phyloP scores from a whole-genome alignment of 257 asterid species.

The Capsicum pubescens region DNA sequence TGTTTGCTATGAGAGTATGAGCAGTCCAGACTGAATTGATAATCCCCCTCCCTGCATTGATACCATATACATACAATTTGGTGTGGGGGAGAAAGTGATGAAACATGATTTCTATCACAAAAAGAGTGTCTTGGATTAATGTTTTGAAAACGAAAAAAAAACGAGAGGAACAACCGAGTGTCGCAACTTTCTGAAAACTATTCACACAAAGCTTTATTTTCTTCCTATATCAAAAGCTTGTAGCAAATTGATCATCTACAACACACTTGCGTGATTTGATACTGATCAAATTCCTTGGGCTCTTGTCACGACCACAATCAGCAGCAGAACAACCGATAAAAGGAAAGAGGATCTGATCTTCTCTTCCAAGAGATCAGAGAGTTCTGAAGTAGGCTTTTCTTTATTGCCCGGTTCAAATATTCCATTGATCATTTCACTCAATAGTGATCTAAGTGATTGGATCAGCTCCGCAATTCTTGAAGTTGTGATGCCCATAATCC shows the following conservation, averaged over 20 bases:
- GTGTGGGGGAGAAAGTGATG: not conserved
- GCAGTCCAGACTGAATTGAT: not conserved
- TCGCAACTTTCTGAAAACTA: not conserved
- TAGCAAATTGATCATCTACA: not conserved
- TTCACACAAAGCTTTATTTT: not conserved
- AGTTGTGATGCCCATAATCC: conserved; percentile 49
- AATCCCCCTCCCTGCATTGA: not conserved
- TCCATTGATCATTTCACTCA: conserved; percentile 48
- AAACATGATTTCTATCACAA: not conserved
- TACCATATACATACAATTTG: not conserved
- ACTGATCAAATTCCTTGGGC: conserved; percentile 30
- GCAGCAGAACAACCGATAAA: conserved; percentile 51
- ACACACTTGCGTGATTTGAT: not conserved
- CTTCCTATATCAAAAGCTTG: not conserved
- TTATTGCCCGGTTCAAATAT: conserved; percentile 43
- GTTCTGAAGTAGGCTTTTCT: conserved; percentile 52
- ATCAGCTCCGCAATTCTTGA: conserved; percentile 49
- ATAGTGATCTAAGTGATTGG: conserved; percentile 43
- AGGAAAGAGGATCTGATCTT: conserved; percentile 60
- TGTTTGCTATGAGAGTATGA: not conserved
- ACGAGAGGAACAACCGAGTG: not conserved
- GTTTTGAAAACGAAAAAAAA: not conserved
- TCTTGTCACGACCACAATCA: conserved; percentile 58
- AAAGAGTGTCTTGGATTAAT: not conserved
- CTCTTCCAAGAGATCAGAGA: conserved; percentile 53